Evolutionary conservation across 257 asterid species (phyloP).

Genomic region (Lycium ferocissimum): DNA sequence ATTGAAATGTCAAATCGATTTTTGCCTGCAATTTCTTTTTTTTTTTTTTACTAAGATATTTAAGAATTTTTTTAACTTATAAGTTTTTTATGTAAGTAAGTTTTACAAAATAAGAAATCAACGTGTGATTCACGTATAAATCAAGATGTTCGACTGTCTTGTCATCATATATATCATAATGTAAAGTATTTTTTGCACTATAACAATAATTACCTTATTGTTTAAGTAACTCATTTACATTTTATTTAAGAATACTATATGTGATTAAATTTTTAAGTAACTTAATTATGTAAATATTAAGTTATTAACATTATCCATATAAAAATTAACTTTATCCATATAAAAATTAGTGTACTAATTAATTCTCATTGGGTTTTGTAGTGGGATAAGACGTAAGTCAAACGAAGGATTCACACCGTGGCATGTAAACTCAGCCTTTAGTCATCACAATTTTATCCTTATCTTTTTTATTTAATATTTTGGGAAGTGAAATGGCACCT

Average conservation of each 20-base stretch:
- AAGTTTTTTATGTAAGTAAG: too few species aligned
- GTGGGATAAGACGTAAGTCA: neutral
- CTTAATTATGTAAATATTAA: neutral
- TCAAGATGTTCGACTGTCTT: too few species aligned
- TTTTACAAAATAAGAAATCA: too few species aligned
- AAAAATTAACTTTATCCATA: neutral
- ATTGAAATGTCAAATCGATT: neutral
- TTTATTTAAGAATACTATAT: neutral
- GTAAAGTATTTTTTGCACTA: neutral
- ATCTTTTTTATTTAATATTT: neutral
- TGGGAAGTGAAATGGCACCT: slow-evolving; percentile 1
- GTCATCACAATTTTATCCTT: neutral
- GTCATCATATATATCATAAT: neutral
- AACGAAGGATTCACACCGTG: neutral
- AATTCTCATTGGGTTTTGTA: neutral
- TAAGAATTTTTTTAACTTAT: too few species aligned
- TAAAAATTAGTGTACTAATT: neutral
- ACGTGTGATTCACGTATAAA: too few species aligned
- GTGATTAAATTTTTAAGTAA: neutral
- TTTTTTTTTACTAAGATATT: too few species aligned
- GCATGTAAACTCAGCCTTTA: neutral
- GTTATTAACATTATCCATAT: neutral
- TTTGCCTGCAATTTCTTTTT: too few species aligned
- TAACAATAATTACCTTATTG: neutral
- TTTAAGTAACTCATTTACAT: neutral